A percentile compares a stretch with the other conserved stretches of the same genome.
phyloP scores from a whole-genome alignment of 129 eudicot species.

The Flaveria trinervia region DNA sequence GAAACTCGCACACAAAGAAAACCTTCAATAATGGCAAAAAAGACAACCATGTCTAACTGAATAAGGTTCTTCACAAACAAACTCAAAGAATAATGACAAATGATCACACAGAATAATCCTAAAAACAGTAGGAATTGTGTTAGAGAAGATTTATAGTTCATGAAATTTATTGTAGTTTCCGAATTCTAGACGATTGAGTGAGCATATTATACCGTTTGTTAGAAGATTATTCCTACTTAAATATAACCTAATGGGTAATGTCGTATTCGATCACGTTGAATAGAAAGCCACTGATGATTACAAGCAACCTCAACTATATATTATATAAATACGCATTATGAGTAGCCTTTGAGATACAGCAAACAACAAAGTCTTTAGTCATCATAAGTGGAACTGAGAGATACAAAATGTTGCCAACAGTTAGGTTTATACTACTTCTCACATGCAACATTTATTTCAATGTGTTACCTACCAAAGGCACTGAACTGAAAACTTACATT shows the following conservation, averaged over 20 bases:
- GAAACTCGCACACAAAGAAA: neutral
- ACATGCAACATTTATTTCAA: neutral
- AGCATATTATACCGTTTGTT: neutral
- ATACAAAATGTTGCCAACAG: conserved; percentile 8
- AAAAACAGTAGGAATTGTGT: conserved; percentile 1
- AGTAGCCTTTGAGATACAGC: too few relatives aligned
- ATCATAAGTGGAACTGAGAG: too few relatives aligned
- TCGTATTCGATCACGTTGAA: neutral
- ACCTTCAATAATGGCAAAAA: neutral
- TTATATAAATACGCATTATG: too few relatives aligned
- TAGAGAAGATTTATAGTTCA: neutral
- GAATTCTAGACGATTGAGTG: neutral
- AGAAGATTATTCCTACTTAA: neutral
- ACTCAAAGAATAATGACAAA: neutral
- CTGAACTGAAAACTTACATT: conserved; percentile 31
- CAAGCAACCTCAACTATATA: too few relatives aligned
- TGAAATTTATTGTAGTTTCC: neutral
- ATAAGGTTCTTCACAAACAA: conserved; percentile 4
- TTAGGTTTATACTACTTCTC: neutral
- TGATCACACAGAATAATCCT: neutral
- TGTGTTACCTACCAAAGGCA: neutral
- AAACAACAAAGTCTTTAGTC: too few relatives aligned
- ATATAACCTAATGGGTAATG: neutral
- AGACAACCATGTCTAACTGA: neutral
- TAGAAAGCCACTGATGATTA: too few relatives aligned